Base-by-base conservation (phyloP, 768 basidiomycete genomes). In the Tubosaeta sp. region DNA sequence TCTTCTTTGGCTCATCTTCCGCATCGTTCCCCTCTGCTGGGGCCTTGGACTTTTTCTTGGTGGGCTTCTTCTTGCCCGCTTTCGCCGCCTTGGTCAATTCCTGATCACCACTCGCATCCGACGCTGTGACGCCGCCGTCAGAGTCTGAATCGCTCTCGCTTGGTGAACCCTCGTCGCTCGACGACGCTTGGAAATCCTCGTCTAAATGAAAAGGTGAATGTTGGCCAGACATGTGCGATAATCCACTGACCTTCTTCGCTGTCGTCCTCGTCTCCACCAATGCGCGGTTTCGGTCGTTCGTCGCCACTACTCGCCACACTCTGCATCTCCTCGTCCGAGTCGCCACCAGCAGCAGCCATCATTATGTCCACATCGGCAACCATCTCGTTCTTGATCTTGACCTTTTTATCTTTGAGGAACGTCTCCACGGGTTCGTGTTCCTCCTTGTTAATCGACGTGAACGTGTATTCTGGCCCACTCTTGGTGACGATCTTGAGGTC, bases 331-430 rank as follows among this genome's bases (percentile, higher is more conserved):
- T 88, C 87, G 48, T 90, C 90, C 44, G 84, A 85, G 54, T 82
- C 83, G 3, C 74, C 85, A 2, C 69, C 83, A 19, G 72, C 84
- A 21, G 81, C 80, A 42, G 76, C 78, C 69, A 90, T 69, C 59
- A 89, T 76, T 54, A 90, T 73, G 62, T 93, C 85, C 18, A 84
- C 85, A 62, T 96, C 94, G 13, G 89, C 86, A 46, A 88, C 81
- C 81, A 94, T 92, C 79, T 95, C 93, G 68, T 92, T 95, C 81
- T 96, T 96, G 56, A 95, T 81, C 60, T 84, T 82, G 58, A 98
- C 81, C 70, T 94, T 94, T 77, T 96, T 95, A 25, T 87, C 84
- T 60, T 84, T 83, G 59, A 99, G 71, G 68, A 90, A 98, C 19
- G 80, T 76, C 62, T 93, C 90, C 29, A 90, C 87, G 13, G 82